phyloP scores from a whole-genome alignment of 176 grass and related monocot genomes.

The Raddia guianensis region DNA sequence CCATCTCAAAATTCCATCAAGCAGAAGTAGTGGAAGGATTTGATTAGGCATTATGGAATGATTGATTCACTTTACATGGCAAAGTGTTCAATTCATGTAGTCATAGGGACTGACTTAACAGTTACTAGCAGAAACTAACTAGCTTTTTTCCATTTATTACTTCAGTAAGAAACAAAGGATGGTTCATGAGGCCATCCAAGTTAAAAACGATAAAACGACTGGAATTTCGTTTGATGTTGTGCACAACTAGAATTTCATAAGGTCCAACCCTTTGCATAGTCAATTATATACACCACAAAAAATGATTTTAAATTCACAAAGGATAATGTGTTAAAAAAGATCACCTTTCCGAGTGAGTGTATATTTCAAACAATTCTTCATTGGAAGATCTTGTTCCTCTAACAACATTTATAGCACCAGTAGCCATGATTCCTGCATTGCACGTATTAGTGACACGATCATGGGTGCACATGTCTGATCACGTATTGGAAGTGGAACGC shows the following conservation, averaged over 20 bases:
- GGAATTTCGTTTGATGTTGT: constrained; percentile 21
- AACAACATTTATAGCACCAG: constrained; percentile 95
- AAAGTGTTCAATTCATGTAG: neutral
- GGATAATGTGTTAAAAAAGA: neutral
- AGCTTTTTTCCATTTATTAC: neutral
- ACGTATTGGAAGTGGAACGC: neutral
- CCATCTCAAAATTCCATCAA: constrained; percentile 12
- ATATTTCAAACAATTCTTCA: constrained; percentile 91
- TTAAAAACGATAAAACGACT: neutral
- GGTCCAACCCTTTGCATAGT: neutral
- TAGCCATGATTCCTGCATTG: constrained; percentile 86
- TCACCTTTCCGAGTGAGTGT: constrained; percentile 92
- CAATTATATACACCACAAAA: neutral
- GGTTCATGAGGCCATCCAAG: neutral
- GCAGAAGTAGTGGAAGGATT: constrained; percentile 20
- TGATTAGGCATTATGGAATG: constrained; percentile 8
- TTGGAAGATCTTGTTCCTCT: constrained; percentile 83
- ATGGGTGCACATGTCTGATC: constrained; percentile 2
- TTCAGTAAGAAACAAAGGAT: neutral
- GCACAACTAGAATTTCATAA: neutral
- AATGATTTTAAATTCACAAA: constrained; percentile 1
- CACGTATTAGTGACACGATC: constrained; percentile 23
- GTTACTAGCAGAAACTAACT: constrained; percentile 20
- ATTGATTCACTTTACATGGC: neutral
- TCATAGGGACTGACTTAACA: neutral